Conservation (phyloP, 805 yeast species). For the Cyberlindnera mycetangii region DNA sequence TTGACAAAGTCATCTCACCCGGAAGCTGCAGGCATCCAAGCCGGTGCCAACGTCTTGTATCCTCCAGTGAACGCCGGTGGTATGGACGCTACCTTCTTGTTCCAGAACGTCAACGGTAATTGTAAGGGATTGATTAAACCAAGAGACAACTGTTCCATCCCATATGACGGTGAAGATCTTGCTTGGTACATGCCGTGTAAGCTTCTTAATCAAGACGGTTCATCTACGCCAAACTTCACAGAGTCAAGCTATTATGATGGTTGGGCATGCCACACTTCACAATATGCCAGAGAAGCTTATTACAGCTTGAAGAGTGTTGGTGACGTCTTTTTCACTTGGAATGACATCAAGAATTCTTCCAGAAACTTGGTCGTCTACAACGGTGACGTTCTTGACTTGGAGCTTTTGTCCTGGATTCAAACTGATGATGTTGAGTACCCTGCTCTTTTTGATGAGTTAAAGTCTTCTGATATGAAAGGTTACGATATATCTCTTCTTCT, state of each 20-base stretch:
- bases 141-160: constrained; percentile 65
- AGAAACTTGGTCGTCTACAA: constrained; percentile 84
- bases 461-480: constrained; percentile 59
- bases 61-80: constrained; percentile 91
- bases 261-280: constrained; percentile 87
- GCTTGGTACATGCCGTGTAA: constrained; percentile 99
- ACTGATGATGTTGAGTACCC: constrained; percentile 72
- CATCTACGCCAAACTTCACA: constrained; percentile 62
- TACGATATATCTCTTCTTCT: constrained; percentile 77
- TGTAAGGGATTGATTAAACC: constrained; percentile 79
- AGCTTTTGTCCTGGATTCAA: constrained; percentile 72
- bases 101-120: constrained; percentile 90
- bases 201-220: constrained; percentile 64
- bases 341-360: constrained; percentile 63
- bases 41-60: constrained; percentile 69
- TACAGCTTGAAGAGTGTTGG: constrained; percentile 60
- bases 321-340: constrained; percentile 88
- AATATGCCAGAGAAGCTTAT: constrained; percentile 64
- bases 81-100: constrained; percentile 75
- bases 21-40: constrained; percentile 70
- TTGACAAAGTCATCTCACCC: constrained; percentile 75
- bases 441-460: constrained; percentile 59
- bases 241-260: constrained; percentile 63
- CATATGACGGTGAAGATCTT: constrained; percentile 56
- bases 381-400: constrained; percentile 84